Conservation (phyloP, 768 basidiomycete genomes). For the Pisolithus marmoratus region DNA sequence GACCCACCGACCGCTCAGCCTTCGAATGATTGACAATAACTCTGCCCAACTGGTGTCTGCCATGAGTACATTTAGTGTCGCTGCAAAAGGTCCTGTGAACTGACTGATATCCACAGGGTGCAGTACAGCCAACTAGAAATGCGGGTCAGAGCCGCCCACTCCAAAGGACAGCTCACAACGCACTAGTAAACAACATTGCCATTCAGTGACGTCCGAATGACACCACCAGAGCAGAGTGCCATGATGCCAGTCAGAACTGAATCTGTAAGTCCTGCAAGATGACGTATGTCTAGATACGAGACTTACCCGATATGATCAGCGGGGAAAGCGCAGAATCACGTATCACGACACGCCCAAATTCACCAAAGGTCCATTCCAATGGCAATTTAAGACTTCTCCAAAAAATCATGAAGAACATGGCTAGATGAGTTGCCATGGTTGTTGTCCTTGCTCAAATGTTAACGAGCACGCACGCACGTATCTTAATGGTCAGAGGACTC, state of each 20-base stretch:
- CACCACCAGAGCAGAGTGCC: conserved; percentile 10
- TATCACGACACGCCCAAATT: conserved; percentile 7
- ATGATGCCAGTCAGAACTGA: conserved; percentile 14
- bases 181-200: conserved; percentile 19
- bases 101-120: conserved; percentile 15
- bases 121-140: conserved; percentile 14
- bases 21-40: conserved; percentile 11
- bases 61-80: not conserved
- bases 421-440: conserved; percentile 11
- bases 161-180: not conserved
- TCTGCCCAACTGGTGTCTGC: conserved; percentile 10
- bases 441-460: conserved; percentile 7
- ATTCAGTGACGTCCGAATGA: conserved; percentile 10
- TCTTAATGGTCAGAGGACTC: not conserved
- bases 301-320: conserved; percentile 10
- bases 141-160: not conserved
- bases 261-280: not conserved
- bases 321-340: conserved; percentile 12
- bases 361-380: not conserved
- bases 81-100: not conserved
- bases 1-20: not conserved
- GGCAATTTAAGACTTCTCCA: conserved; percentile 14
- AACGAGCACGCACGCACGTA: not conserved
- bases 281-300: not conserved
- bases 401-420: conserved; percentile 15